These are phyloP conservation scores for Pistacia atlantica DNA, from an alignment of 345 rosid genomes.

Conservation along the genomic window DNA sequence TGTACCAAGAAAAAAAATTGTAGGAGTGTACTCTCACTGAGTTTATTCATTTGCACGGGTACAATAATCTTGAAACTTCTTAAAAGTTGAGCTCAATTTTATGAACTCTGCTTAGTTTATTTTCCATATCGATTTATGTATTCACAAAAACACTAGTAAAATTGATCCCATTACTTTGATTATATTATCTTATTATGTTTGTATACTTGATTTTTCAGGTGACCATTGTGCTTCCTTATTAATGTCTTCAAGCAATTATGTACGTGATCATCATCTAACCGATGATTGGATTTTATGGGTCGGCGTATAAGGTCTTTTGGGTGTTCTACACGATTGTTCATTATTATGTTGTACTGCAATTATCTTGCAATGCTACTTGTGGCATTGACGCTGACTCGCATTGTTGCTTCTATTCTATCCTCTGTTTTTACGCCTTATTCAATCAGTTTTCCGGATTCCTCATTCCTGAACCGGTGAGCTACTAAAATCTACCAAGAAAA, in stretches of 20 bases:
- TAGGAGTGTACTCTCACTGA: slow-evolving; percentile 13
- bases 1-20: slow-evolving; percentile 6
- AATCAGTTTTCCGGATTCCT: slow-evolving; percentile 39
- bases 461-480: slow-evolving; percentile 30
- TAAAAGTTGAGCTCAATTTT: background rate
- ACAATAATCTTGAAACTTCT: background rate
- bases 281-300: slow-evolving; percentile 35
- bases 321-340: slow-evolving; percentile 25
- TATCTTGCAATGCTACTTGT: slow-evolving; percentile 26
- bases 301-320: slow-evolving; percentile 37
- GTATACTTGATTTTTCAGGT: slow-evolving; percentile 13
- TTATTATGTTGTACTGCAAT: background rate
- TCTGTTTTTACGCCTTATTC: slow-evolving; percentile 26
- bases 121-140: too few species aligned
- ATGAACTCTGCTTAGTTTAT: too few species aligned
- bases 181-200: too few species aligned
- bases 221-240: slow-evolving; percentile 26
- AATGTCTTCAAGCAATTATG: slow-evolving; percentile 15
- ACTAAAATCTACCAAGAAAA: background rate
- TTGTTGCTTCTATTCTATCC: slow-evolving; percentile 29
- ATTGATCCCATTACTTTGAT: too few species aligned
- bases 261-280: slow-evolving; percentile 34
- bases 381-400: slow-evolving; percentile 31
- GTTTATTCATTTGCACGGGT: slow-evolving; percentile 16
- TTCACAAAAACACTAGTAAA: too few species aligned